A percentile compares a stretch with the other conserved stretches of the same genome.
Evolutionary conservation across 768 basidiomycete genomes (phyloP).

Genomic region (Pleurotus eryngii): DNA sequence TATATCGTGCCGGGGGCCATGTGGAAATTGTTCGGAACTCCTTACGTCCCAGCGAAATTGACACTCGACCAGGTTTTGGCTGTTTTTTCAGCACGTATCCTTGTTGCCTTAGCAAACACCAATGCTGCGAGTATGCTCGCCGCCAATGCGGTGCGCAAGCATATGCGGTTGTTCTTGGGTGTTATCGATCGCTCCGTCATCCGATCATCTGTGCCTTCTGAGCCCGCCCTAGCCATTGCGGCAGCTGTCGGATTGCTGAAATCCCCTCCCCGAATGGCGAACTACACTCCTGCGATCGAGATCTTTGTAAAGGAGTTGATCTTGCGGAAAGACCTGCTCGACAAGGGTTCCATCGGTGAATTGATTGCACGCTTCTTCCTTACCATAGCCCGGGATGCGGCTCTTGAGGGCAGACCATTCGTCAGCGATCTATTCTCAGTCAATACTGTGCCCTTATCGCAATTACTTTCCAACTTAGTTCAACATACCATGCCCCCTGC

Average conservation of each 20-base stretch:
- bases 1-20: too few relatives aligned
- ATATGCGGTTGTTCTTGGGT: slow-evolving; percentile 4
- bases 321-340: background rate
- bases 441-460: background rate
- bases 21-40: too few relatives aligned
- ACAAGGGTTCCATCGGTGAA: background rate
- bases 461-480: too few relatives aligned
- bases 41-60: too few relatives aligned
- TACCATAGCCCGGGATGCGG: slow-evolving; percentile 1
- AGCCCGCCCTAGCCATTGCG: slow-evolving; percentile 7
- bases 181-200: background rate
- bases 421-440: background rate
- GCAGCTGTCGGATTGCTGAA: background rate
- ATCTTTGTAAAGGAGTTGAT: background rate
- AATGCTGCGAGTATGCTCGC: background rate
- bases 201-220: slow-evolving; percentile 3
- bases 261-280: too few relatives aligned
- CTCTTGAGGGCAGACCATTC: background rate
- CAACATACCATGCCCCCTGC: too few relatives aligned
- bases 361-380: background rate
- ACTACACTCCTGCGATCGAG: background rate
- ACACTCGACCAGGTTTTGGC: too few relatives aligned
- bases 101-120: too few relatives aligned
- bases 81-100: too few relatives aligned
- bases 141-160: slow-evolving; percentile 4